Evolutionary conservation across 805 yeast species (phyloP).

Genomic region (Candida suzukii): DNA sequence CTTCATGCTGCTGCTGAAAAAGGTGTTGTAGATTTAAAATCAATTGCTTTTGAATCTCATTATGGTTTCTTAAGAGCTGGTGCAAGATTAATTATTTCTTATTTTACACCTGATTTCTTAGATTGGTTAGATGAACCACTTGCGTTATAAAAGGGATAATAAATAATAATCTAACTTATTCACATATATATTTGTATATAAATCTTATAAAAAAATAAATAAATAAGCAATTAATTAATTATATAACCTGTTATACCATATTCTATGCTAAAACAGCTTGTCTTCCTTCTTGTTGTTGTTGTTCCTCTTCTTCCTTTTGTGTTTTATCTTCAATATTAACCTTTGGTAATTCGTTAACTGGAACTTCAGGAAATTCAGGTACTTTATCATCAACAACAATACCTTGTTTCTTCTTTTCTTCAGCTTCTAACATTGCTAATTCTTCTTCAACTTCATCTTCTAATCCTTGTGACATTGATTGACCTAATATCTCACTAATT

Average conservation of each 20-base stretch:
- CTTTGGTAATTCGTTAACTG: slow-evolving; percentile 13
- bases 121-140: slow-evolving; percentile 66
- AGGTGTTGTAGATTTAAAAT: slow-evolving; percentile 80
- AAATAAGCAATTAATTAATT: too few species aligned
- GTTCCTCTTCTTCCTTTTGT: slow-evolving; percentile 10
- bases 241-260: too few species aligned
- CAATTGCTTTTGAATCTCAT: slow-evolving; percentile 78
- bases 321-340: slow-evolving; percentile 7
- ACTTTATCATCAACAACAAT: slow-evolving; percentile 8
- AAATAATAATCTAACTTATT: too few species aligned
- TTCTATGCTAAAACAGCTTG: neutral
- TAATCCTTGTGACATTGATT: slow-evolving; percentile 33
- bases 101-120: slow-evolving; percentile 91
- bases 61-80: slow-evolving; percentile 94
- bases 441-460: slow-evolving; percentile 67
- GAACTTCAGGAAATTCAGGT: slow-evolving; percentile 24
- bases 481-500: slow-evolving; percentile 46
- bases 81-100: slow-evolving; percentile 83
- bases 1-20: slow-evolving; percentile 96
- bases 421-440: slow-evolving; percentile 41
- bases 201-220: too few species aligned
- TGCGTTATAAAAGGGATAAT: neutral
- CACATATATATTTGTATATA: too few species aligned
- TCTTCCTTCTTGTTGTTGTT: neutral
- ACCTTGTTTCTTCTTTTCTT: slow-evolving; percentile 20